Percentiles rank a stretch among this genome's conserved stretches.
These are phyloP conservation scores for Collybiopsis confluens DNA, from an alignment of 768 basidiomycete species.

Conservation along the genomic window DNA sequence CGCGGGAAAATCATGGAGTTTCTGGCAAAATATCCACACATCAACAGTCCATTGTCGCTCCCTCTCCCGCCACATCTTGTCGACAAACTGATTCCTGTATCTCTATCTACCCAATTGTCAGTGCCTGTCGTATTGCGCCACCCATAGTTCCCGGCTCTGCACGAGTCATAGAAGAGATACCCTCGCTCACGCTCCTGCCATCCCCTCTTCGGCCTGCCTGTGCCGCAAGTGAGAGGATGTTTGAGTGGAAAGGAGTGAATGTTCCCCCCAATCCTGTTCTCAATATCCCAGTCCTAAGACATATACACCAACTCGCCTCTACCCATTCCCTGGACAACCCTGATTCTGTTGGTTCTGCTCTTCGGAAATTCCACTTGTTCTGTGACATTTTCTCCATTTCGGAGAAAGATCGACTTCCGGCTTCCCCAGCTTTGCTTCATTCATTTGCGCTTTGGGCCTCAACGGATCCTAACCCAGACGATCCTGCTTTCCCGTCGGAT, in stretches of 20 bases:
- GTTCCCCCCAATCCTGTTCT: constrained; percentile 18
- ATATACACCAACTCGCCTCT: constrained; percentile 16
- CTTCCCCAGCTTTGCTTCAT: constrained; percentile 24
- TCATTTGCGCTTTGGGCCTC: constrained; percentile 34
- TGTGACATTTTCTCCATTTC: no score
- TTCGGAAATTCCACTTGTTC: constrained; percentile 28
- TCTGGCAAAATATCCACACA: constrained; percentile 13
- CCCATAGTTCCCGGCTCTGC: background rate
- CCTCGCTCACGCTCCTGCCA: constrained; percentile 7
- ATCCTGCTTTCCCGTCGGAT: constrained; percentile 3
- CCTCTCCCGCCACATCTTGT: constrained; percentile 14
- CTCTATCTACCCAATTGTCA: no score
- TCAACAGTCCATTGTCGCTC: constrained; percentile 1
- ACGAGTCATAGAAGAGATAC: background rate
- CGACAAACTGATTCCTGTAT: constrained; percentile 9
- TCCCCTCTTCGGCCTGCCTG: constrained; percentile 21
- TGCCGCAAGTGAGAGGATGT: constrained; percentile 19
- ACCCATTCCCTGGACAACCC: constrained; percentile 18
- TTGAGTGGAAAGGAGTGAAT: constrained; percentile 30
- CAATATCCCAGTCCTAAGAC: constrained; percentile 15
- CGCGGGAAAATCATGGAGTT: constrained; percentile 22
- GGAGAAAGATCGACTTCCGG: constrained; percentile 20
- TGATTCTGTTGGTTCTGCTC: constrained; percentile 10
- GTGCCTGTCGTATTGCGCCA: background rate
- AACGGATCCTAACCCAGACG: no score